Evolutionary conservation across 2,329 filamentous ascomycete species (phyloP).

Genomic region (Thermoascus crustaceus): DNA sequence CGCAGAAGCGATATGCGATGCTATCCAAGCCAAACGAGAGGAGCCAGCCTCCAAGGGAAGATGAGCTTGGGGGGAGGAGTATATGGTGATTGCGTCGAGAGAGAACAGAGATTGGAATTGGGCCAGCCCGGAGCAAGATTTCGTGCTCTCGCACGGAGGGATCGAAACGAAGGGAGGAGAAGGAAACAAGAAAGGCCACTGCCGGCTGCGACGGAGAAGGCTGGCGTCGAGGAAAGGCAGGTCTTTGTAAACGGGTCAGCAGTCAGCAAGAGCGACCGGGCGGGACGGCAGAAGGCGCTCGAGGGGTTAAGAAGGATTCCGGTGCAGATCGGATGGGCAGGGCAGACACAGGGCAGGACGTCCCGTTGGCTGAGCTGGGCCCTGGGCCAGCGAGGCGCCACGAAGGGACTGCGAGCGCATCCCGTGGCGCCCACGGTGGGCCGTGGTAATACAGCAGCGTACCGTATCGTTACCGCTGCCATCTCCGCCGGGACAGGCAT

Average conservation of each 20-base stretch:
- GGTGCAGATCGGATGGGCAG: background rate
- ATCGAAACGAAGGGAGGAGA: constrained; percentile 7
- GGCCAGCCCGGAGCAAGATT: constrained; percentile 23
- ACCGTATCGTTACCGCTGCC: too few relatives aligned
- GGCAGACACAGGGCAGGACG: background rate
- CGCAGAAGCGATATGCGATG: too few relatives aligned
- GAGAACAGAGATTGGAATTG: constrained; percentile 25
- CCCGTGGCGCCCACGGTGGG: too few relatives aligned
- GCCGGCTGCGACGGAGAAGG: constrained; percentile 1
- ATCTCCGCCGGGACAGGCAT: too few relatives aligned
- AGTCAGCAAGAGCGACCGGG: background rate
- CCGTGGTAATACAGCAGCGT: too few relatives aligned
- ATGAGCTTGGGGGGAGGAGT: background rate
- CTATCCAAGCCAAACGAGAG: constrained; percentile 21
- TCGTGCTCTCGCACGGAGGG: constrained; percentile 27
- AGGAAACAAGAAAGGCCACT: constrained; percentile 3
- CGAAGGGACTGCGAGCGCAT: too few relatives aligned
- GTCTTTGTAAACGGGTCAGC: background rate
- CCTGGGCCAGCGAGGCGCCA: too few relatives aligned
- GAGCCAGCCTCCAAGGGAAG: constrained; percentile 28
- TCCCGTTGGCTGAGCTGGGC: background rate
- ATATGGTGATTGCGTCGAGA: constrained; percentile 4
- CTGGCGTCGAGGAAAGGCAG: background rate
- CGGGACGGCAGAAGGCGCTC: background rate
- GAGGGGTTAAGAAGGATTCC: constrained; percentile 3